These are phyloP conservation scores for Aspergillus glaucus DNA, from an alignment of 2,329 filamentous ascomycete genomes.

Conservation along the genomic window DNA sequence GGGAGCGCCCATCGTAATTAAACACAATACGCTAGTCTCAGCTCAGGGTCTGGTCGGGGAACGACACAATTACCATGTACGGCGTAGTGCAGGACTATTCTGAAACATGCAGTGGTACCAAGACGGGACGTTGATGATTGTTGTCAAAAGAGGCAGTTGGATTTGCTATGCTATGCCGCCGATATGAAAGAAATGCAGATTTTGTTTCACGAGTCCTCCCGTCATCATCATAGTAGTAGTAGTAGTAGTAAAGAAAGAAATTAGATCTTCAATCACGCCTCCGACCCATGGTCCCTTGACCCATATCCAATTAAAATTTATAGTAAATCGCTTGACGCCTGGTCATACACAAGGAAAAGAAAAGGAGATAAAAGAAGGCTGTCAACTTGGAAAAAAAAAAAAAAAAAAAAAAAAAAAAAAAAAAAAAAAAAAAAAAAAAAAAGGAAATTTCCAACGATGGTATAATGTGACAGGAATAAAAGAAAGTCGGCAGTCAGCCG, in stretches of 20 bases:
- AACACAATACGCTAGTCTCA: too few species aligned
- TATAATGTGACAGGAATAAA: background rate
- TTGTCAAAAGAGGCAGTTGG: too few species aligned
- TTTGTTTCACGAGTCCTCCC: background rate
- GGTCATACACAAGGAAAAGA: constrained; percentile 2
- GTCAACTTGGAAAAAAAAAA: too few species aligned
- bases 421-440: too few species aligned
- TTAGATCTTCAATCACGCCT: constrained; percentile 1
- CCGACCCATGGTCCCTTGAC: background rate
- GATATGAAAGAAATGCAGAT: too few species aligned
- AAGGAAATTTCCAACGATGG: constrained; percentile 6
- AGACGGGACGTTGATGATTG: too few species aligned
- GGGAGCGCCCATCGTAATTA: too few species aligned
- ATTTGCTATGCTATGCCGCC: too few species aligned
- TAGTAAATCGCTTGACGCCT: constrained; percentile 1
- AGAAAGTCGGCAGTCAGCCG: constrained; percentile 1
- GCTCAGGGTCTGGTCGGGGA: too few species aligned
- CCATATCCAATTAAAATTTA: background rate
- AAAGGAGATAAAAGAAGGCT: constrained; percentile 3
- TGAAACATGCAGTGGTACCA: too few species aligned
- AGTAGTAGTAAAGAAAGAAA: background rate
- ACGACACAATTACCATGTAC: too few species aligned
- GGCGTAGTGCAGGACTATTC: too few species aligned
- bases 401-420: constrained; percentile 5
- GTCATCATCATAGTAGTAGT: background rate